Base-by-base conservation (phyloP, 257 asterid genomes). In the Solanum lycopersicoides region DNA sequence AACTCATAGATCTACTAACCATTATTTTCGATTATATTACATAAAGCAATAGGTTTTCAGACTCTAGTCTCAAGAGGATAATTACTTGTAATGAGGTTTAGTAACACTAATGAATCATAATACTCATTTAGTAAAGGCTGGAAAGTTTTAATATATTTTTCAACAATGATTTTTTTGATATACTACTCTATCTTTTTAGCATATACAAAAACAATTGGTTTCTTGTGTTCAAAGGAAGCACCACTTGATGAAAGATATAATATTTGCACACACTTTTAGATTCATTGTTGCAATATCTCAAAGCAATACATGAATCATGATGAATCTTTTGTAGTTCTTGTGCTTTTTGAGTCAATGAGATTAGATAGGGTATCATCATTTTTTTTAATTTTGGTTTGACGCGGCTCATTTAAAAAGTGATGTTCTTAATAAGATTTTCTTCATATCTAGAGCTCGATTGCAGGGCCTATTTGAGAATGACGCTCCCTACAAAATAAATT, bases 381-480 rank as follows among this genome's bases (percentile, higher is more conserved):
- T 56, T 82, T 50, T 44, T 44, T 53, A 15, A 1, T 16, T 16
- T 47, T 53, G 11, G 11, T 53, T 53, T 32, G 2, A 2, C 34
- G 3, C 2, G 3, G 34, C 34, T 32, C 34, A 3, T 34, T 35
- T 35, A 35, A 35, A n/a, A 35, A 37, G 66, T 20, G 25, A 8
- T 3, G 25, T 8, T 59, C 0, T 1, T 1, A 59, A 59, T 2
- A 59, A 20, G 0, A 53, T 16, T 6, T 16, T 6, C 0, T 1
- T 0, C 0, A 3, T 53, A 53, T 18, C 0, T 0, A 53, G 1
- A 11, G 25, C 5, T 59, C 5, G 5, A 59, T n/a, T 8, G 25
- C 25, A 3, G 2, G 12, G 12, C 0, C 4, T 2, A 20, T 20
- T 56, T 0, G 0, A 1, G 5, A 7, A 12, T 56, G 12, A 3